Conservation (phyloP, 176 grass and related monocot genomes). For the Pontederia crassipes region DNA sequence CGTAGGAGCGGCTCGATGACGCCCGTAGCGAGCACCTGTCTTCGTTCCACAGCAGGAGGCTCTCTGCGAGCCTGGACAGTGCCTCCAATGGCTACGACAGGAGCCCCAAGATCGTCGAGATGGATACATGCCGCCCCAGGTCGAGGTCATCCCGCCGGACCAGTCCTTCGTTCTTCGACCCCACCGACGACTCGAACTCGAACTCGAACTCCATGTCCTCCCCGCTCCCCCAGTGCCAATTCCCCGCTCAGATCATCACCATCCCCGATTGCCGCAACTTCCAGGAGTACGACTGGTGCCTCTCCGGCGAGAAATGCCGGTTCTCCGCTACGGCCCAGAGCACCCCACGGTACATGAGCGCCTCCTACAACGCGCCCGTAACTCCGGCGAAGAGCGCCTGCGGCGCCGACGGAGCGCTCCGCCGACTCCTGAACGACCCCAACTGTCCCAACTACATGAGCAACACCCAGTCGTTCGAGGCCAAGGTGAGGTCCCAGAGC, state of each 20-base stretch:
- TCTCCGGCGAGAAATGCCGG: conserved; percentile 37
- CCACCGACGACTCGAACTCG: conserved; percentile 19
- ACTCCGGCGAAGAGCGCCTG: conserved; percentile 57
- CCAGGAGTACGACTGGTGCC: conserved; percentile 46
- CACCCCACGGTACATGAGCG: conserved; percentile 48
- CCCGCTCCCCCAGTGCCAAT: conserved; percentile 23
- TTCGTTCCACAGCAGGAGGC: conserved; percentile 51
- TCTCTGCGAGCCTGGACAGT: conserved; percentile 64
- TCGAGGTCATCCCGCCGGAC: conserved; percentile 63
- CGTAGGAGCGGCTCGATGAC: conserved; percentile 85
- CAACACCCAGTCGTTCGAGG: conserved; percentile 78
- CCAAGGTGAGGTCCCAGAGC: conserved; percentile 83
- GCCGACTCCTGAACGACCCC: conserved; percentile 9
- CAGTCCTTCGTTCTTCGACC: conserved; percentile 32
- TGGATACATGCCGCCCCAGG: conserved; percentile 58
- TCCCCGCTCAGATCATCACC: conserved; percentile 44
- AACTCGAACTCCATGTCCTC: conserved; percentile 36
- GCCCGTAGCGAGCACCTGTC: conserved; percentile 50
- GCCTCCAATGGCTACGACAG: conserved; percentile 41
- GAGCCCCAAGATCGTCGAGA: conserved; percentile 95
- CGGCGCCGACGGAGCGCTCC: conserved; percentile 21
- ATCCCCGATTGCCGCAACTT: conserved; percentile 37
- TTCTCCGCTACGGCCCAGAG: conserved; percentile 62
- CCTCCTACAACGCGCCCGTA: conserved; percentile 17
- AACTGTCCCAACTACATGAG: conserved; percentile 73